phyloP scores from a whole-genome alignment of 1,284 basidiomycete species.

The Spongispora temasekensis region DNA sequence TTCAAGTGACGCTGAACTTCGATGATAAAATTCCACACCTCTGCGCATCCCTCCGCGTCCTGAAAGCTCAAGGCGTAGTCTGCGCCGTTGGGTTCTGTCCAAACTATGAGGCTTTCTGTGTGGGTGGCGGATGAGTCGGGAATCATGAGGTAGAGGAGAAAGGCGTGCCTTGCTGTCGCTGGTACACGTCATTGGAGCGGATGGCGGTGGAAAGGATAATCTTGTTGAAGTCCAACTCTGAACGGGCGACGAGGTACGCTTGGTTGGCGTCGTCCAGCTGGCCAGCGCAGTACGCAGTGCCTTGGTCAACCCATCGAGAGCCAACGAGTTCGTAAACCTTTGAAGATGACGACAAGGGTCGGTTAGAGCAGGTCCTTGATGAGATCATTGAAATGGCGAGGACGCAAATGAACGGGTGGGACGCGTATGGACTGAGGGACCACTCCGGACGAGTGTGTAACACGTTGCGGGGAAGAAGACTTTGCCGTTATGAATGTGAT shows the following conservation, averaged over 20 bases:
- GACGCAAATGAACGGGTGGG: slow-evolving; percentile 24
- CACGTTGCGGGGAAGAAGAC: slow-evolving; percentile 30
- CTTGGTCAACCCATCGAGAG: slow-evolving; percentile 89
- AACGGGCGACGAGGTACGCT: slow-evolving; percentile 82
- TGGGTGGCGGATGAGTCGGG: slow-evolving; percentile 17
- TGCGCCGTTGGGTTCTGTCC: slow-evolving; percentile 94
- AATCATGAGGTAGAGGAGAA: slow-evolving; percentile 10
- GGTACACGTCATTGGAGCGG: slow-evolving; percentile 84
- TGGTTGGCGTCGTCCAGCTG: slow-evolving; percentile 79
- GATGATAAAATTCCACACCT: slow-evolving; percentile 97
- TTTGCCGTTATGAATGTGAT: slow-evolving; percentile 20
- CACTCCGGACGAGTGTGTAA: slow-evolving; percentile 12
- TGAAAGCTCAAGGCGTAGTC: slow-evolving; percentile 98
- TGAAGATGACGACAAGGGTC: slow-evolving; percentile 27
- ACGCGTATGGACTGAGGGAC: slow-evolving; percentile 17
- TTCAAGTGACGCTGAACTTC: slow-evolving; percentile 91
- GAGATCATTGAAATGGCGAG: slow-evolving; percentile 33
- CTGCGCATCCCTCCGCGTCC: slow-evolving; percentile 92
- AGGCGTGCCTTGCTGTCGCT: slow-evolving; percentile 87
- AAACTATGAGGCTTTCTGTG: slow-evolving; percentile 98
- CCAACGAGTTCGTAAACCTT: slow-evolving; percentile 93
- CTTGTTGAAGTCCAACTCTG: slow-evolving; percentile 71
- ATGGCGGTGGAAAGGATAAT: slow-evolving; percentile 76
- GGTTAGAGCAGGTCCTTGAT: slow-evolving; percentile 36
- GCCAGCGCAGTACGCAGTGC: slow-evolving; percentile 91